phyloP scores from a whole-genome alignment of 192 early-diverging fungal species.

The Linnemannia elongata region DNA sequence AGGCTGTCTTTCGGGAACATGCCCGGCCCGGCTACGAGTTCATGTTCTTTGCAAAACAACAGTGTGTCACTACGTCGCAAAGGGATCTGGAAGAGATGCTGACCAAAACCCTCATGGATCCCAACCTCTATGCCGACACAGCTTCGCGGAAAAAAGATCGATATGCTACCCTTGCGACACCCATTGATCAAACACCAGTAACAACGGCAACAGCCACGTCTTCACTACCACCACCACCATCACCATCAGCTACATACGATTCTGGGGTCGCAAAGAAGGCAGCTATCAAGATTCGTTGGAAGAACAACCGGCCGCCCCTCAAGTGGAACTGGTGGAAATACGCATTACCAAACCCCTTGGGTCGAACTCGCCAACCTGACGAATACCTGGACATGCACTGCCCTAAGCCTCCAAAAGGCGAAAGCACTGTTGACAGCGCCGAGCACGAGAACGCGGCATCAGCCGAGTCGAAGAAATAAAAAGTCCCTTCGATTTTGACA shows the following conservation, averaged over 20 bases:
- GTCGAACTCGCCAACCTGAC: conserved; percentile 28
- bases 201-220: background rate
- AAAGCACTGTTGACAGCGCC: background rate
- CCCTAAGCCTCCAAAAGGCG: background rate
- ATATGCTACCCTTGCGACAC: background rate
- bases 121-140: conserved; percentile 21
- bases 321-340: conserved; percentile 31
- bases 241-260: background rate
- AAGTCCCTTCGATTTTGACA: background rate
- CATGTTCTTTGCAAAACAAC: conserved; percentile 37
- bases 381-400: conserved; percentile 28
- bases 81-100: conserved; percentile 17
- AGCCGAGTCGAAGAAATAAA: background rate
- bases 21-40: conserved; percentile 44
- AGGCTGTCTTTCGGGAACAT: conserved; percentile 34
- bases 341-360: conserved; percentile 35
- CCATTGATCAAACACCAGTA: background rate
- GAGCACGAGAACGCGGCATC: background rate
- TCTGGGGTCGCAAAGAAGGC: background rate
- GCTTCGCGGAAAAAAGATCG: background rate
- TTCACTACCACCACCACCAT: background rate
- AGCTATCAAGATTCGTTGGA: conserved; percentile 30
- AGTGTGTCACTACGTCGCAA: conserved; percentile 25
- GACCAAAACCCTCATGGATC: conserved; percentile 12
- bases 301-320: conserved; percentile 40